Conservation (phyloP, 2,329 filamentous ascomycete genomes). For the Thermothelomyces thermophilus region DNA sequence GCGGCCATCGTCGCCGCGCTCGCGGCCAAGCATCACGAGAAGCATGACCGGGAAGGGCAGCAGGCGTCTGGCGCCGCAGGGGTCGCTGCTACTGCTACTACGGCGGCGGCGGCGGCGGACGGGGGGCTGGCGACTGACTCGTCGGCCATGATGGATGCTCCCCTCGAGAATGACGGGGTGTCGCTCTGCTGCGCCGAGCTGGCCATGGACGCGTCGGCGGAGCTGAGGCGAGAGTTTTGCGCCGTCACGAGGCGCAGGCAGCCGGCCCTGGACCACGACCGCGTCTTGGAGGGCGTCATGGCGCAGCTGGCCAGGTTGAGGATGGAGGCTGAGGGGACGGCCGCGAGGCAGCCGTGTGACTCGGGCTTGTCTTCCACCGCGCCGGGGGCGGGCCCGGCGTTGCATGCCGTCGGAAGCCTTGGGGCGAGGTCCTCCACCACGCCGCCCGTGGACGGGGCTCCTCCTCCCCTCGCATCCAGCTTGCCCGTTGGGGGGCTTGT, state of each 20-base stretch:
- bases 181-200: slow-evolving; percentile 45
- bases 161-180: slow-evolving; percentile 12
- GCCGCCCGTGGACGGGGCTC: slow-evolving; percentile 4
- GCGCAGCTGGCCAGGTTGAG: slow-evolving; percentile 11
- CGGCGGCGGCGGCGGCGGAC: not conserved
- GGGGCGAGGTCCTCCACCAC: slow-evolving; percentile 10
- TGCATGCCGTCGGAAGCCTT: slow-evolving; percentile 11
- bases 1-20: slow-evolving; percentile 37
- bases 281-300: slow-evolving; percentile 42
- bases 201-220: slow-evolving; percentile 39
- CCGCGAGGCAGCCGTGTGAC: not conserved
- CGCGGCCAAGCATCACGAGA: slow-evolving; percentile 41
- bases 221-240: slow-evolving; percentile 46
- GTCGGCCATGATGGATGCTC: too few species aligned
- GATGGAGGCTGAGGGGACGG: slow-evolving; percentile 1
- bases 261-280: slow-evolving; percentile 36
- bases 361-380: not conserved
- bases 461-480: slow-evolving; percentile 3
- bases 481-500: slow-evolving; percentile 8
- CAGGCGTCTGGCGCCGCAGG: too few species aligned
- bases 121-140: too few species aligned
- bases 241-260: slow-evolving; percentile 38
- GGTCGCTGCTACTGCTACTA: too few species aligned
- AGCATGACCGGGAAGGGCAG: slow-evolving; percentile 36
- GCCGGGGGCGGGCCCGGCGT: slow-evolving; percentile 13